phyloP scores from a whole-genome alignment of 352 stramenopile genomes.

The Phytophthora constricta region DNA sequence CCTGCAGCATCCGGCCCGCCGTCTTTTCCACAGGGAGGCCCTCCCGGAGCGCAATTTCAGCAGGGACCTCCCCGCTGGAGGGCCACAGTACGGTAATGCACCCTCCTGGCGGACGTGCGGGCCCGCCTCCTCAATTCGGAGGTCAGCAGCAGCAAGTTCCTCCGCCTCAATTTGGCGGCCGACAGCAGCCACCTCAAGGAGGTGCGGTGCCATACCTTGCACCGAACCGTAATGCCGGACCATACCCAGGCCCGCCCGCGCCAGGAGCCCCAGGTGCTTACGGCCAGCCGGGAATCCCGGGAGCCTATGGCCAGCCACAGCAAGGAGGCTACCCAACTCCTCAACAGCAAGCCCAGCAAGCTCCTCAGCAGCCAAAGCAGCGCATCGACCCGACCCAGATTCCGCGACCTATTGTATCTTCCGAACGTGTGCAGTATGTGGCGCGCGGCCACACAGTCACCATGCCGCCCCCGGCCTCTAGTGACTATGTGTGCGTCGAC shows the following conservation, averaged over 20 bases:
- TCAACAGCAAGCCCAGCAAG: constrained; percentile 44
- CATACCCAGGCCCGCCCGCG: constrained; percentile 29
- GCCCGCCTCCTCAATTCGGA: constrained; percentile 1
- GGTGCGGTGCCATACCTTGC: constrained; percentile 39
- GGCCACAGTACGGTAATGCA: constrained; percentile 24
- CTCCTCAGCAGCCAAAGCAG: constrained; percentile 61
- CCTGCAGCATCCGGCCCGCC: constrained; percentile 13
- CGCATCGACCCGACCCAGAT: constrained; percentile 91
- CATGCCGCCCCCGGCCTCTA: constrained; percentile 78
- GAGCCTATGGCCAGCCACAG: constrained; percentile 34
- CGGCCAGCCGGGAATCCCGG: background rate
- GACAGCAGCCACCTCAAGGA: constrained; percentile 20
- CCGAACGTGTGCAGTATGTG: constrained; percentile 77
- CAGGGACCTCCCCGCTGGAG: constrained; percentile 24
- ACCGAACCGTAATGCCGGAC: constrained; percentile 44
- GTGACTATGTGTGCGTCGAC: constrained; percentile 84
- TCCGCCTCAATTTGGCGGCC: background rate
- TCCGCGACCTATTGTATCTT: constrained; percentile 73
- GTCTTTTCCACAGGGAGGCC: constrained; percentile 27
- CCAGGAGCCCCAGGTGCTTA: constrained; percentile 12
- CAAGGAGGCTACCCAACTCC: constrained; percentile 33
- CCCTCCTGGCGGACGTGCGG: constrained; percentile 18
- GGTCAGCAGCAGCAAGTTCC: constrained; percentile 24
- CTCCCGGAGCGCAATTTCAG: constrained; percentile 30
- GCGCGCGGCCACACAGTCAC: constrained; percentile 83